Percentiles rank a stretch among this genome's conserved stretches.
Conservation (phyloP, 2,329 filamentous ascomycete genomes). For the Neurospora sp. region DNA sequence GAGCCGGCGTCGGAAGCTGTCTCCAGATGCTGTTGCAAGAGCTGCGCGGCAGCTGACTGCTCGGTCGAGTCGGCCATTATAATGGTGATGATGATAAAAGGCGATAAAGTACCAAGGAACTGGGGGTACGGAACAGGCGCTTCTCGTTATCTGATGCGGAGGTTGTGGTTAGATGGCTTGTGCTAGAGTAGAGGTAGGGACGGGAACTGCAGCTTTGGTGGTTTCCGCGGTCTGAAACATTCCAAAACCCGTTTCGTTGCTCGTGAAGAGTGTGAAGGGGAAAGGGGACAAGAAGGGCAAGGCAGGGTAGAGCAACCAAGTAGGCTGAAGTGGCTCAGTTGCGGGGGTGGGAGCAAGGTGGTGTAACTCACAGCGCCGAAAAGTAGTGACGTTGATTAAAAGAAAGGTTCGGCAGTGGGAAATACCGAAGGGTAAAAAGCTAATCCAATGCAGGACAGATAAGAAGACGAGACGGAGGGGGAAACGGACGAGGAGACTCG, state of each 20-base stretch:
- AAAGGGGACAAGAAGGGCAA: background rate
- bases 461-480: background rate
- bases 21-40: constrained; percentile 50
- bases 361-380: background rate
- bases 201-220: background rate
- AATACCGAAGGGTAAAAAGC: background rate
- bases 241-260: background rate
- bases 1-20: constrained; percentile 26
- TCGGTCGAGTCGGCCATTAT: constrained; percentile 27
- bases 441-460: background rate
- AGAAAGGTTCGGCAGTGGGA: background rate
- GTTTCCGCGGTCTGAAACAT: background rate
- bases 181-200: background rate
- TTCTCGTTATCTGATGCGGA: constrained; percentile 1
- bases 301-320: background rate
- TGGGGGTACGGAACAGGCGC: background rate
- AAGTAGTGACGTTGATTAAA: background rate
- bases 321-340: background rate
- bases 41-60: constrained; percentile 49
- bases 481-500: background rate
- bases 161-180: background rate
- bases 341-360: background rate
- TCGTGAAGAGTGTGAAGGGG: background rate
- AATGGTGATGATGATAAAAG: constrained; percentile 16
- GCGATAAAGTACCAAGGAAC: constrained; percentile 27